Evolutionary conservation across 768 basidiomycete genomes (phyloP).

Genomic region (Lactarius trivialis): DNA sequence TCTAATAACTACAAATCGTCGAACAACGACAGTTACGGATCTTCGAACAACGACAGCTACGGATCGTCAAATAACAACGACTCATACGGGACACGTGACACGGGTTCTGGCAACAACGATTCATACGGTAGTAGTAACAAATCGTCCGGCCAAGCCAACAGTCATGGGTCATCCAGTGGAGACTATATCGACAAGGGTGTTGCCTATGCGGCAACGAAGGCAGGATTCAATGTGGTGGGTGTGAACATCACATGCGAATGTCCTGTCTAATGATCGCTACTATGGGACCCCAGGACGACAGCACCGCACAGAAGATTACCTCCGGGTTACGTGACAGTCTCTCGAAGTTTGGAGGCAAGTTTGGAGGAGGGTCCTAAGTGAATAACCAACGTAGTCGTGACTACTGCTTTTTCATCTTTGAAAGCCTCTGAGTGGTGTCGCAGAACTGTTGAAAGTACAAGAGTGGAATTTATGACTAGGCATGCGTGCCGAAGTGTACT

Average conservation of each 20-base stretch:
- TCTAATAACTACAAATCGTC: not conserved
- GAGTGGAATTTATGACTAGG: not conserved
- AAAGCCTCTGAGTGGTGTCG: not conserved
- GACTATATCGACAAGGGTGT: slow-evolving; percentile 35
- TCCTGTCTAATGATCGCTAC: not conserved
- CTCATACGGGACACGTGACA: slow-evolving; percentile 20
- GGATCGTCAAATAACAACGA: slow-evolving; percentile 25
- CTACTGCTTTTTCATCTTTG: not conserved
- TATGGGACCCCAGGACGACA: slow-evolving; percentile 26
- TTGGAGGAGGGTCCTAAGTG: not conserved
- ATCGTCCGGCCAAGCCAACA: not conserved
- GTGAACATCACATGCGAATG: not conserved
- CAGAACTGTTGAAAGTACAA: not conserved
- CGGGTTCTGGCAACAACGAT: slow-evolving; percentile 16
- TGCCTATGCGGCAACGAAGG: slow-evolving; percentile 31
- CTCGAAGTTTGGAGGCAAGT: slow-evolving; percentile 14
- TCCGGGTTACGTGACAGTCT: slow-evolving; percentile 28
- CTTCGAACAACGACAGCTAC: slow-evolving; percentile 27
- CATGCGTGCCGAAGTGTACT: not conserved
- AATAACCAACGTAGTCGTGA: not conserved
- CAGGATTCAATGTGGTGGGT: slow-evolving; percentile 42
- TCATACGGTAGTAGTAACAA: slow-evolving; percentile 13
- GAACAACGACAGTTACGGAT: slow-evolving; percentile 9
- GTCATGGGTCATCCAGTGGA: not conserved
- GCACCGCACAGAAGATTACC: slow-evolving; percentile 36